These are phyloP conservation scores for Nothophytophthora sp. DNA, from an alignment of 352 stramenopile species.

Conservation along the genomic window DNA sequence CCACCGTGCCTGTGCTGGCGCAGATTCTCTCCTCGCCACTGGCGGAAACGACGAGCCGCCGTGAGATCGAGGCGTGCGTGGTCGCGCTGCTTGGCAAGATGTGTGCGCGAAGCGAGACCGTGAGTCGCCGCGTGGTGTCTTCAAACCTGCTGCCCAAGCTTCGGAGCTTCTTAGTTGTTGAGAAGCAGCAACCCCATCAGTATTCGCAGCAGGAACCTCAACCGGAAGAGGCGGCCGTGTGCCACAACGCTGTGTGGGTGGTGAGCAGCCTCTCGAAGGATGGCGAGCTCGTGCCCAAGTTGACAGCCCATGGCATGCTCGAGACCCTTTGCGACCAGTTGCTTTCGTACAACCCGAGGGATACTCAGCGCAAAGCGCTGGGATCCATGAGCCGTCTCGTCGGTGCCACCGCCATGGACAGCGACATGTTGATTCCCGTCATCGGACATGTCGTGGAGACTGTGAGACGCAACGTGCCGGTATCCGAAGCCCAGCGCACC, in stretches of 20 bases:
- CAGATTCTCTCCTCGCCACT: conserved; percentile 70
- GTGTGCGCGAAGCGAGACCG: conserved; percentile 45
- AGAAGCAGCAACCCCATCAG: conserved; percentile 8
- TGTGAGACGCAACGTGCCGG: conserved; percentile 34
- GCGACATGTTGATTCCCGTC: conserved; percentile 8
- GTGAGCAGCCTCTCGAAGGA: conserved; percentile 68
- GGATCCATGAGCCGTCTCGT: conserved; percentile 37
- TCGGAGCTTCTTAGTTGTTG: conserved; percentile 33
- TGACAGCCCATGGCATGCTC: conserved; percentile 49
- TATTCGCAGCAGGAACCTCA: conserved; percentile 12
- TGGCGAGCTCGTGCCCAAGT: conserved; percentile 58
- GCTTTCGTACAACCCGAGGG: conserved; percentile 29
- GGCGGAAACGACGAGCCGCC: conserved; percentile 28
- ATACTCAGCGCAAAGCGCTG: conserved; percentile 48
- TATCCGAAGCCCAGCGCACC: conserved; percentile 31
- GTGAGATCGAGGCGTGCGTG: conserved; percentile 35
- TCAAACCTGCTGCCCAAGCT: conserved; percentile 68
- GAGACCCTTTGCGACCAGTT: conserved; percentile 47
- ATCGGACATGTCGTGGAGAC: conserved; percentile 29
- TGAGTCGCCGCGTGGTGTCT: conserved; percentile 56
- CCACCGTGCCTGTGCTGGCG: conserved; percentile 67
- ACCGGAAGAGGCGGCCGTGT: conserved; percentile 14
- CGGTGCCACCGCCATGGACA: conserved; percentile 11
- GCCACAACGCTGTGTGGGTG: conserved; percentile 56
- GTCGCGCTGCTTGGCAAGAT: conserved; percentile 52